Conservation (phyloP, 495 filamentous ascomycete genomes). For the Tricharina praecox region DNA sequence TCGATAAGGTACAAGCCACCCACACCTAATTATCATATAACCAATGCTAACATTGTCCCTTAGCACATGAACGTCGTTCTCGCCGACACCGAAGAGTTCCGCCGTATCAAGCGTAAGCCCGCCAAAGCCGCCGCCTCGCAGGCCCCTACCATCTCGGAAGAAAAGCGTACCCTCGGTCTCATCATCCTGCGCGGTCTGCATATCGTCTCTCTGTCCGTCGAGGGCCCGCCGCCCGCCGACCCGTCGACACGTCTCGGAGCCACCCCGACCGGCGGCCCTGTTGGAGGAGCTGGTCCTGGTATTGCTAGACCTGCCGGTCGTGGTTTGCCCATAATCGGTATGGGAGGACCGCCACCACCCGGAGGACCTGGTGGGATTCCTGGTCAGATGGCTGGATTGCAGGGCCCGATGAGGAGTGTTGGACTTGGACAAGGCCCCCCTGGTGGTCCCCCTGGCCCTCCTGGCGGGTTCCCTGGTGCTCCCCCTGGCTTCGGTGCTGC, state of each 20-base stretch:
- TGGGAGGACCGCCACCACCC: slow-evolving; percentile 24
- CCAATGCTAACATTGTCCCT: too few species aligned
- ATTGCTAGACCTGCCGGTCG: slow-evolving; percentile 84
- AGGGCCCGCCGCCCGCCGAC: slow-evolving; percentile 91
- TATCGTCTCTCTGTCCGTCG: slow-evolving; percentile 85
- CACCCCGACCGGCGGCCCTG: slow-evolving; percentile 35
- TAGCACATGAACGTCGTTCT: slow-evolving; percentile 99
- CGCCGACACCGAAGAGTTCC: slow-evolving; percentile 97
- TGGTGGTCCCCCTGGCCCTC: slow-evolving; percentile 55
- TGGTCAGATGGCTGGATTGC: slow-evolving; percentile 19
- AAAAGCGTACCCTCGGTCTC: slow-evolving; percentile 88
- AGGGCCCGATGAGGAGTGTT: slow-evolving; percentile 25
- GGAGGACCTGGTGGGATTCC: slow-evolving; percentile 25
- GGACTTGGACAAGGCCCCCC: slow-evolving; percentile 67
- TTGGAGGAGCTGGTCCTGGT: slow-evolving; percentile 57
- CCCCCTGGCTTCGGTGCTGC: slow-evolving; percentile 24
- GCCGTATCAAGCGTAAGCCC: slow-evolving; percentile 78
- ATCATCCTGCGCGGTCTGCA: slow-evolving; percentile 88
- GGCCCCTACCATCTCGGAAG: slow-evolving; percentile 52
- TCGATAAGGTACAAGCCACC: slow-evolving; percentile 58
- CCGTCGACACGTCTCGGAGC: slow-evolving; percentile 77
- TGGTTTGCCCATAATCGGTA: slow-evolving; percentile 59
- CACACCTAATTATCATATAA: too few species aligned
- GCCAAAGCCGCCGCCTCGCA: slow-evolving; percentile 50
- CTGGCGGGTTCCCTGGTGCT: slow-evolving; percentile 46